Evolutionary conservation across 2,329 filamentous ascomycete species (phyloP), one percentile per base, ranked within the genome.

Genomic region (Scolecobasidium constrictum): DNA sequence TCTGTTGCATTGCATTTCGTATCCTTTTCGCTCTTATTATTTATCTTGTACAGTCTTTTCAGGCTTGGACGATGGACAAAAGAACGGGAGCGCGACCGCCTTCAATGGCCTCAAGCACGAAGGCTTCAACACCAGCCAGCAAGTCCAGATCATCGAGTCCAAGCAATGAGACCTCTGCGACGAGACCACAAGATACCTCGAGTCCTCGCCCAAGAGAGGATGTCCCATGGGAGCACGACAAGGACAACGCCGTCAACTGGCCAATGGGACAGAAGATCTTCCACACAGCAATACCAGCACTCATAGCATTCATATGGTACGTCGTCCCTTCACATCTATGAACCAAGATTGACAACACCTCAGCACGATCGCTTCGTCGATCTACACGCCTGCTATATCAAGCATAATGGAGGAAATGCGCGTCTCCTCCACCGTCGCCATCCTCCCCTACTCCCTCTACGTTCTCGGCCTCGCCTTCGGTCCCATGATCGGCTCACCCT

Each of bases 401-500:
- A n/a, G 45, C 19, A 39, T 47, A 21, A 31, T 33, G 20, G 13
- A 19, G 17, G 49, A 54, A 5, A 50, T 57, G 19, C 15, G 47
- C 12, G 50, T 54, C 4, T 47, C 47, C 1, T 22, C 26, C 1
- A 50, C 46, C 6, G 38, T 53, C 4, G 49, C 52, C 6, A 48
- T 53, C 3, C 26, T 56, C 11, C 18, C 18, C 3, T 48, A 53
- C 19, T 53, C 52, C 2, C 44, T 53, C 13, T 56, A 53, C 28
- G 44, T 46, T 2, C 45, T 56, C 4, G 54, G 52, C 2, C 81
- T 86, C 36, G 83, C 79, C 1, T 75, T 81, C 43, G 83, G 82
- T 1, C 83, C 83, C 1, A 73, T 76, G 0, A 66, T 87, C 17
- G 84, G 79, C 67, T 83, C 82, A 2, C 83, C 83, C 1, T 62